Percentiles rank a stretch among this genome's conserved stretches.
Evolutionary conservation across 495 filamentous ascomycete species (phyloP).

Genomic region (Tirmania nivea): DNA sequence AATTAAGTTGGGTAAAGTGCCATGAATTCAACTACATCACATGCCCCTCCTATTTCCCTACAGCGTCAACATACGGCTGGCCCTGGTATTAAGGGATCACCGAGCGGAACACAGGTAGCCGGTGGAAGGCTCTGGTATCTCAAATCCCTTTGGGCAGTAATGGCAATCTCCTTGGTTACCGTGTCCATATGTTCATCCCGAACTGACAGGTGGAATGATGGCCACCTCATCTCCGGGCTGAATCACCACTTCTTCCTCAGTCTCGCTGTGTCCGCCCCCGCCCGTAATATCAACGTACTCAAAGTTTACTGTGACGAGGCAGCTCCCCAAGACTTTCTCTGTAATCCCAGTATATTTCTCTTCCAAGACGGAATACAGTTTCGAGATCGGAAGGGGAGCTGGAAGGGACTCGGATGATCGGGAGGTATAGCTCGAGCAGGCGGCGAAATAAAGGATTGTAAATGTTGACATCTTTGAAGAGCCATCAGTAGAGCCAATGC

Average conservation of each 20-base stretch:
- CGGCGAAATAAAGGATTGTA: slow-evolving; percentile 72
- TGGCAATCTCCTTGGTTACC: no score
- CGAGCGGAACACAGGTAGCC: no score
- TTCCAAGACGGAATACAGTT: slow-evolving; percentile 55
- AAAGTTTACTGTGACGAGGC: slow-evolving; percentile 66
- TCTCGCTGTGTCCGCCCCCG: slow-evolving; percentile 20
- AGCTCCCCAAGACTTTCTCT: slow-evolving; percentile 47
- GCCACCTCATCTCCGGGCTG: slow-evolving; percentile 71
- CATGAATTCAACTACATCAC: no score
- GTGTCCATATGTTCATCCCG: slow-evolving; percentile 28
- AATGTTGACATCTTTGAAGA: slow-evolving; percentile 25
- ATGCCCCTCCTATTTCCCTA: no score
- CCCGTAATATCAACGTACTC: slow-evolving; percentile 55
- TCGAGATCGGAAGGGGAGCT: slow-evolving; percentile 44
- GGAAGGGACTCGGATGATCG: slow-evolving; percentile 48
- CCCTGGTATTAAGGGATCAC: no score
- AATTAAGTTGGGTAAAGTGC: no score
- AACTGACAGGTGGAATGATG: slow-evolving; percentile 93
- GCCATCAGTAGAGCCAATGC: no score
- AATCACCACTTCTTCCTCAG: slow-evolving; percentile 31
- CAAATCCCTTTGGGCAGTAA: no score
- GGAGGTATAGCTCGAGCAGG: slow-evolving; percentile 48
- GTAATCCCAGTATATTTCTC: slow-evolving; percentile 58
- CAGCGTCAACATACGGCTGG: no score
- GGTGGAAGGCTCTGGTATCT: no score